Evolutionary conservation across 129 eudicot species (phyloP).

Genomic region (Saussurea involucrata): DNA sequence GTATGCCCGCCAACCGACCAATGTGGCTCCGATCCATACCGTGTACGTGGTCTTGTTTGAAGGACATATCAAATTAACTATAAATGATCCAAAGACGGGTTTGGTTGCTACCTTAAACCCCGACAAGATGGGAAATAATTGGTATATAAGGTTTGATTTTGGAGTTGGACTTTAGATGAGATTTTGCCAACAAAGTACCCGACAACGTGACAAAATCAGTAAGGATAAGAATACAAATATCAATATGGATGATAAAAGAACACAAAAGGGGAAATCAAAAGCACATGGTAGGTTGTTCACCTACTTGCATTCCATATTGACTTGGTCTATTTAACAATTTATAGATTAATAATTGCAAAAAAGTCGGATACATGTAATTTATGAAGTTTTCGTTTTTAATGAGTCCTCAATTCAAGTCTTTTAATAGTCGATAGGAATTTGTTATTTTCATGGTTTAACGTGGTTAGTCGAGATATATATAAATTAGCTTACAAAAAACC

Average conservation of each 20-base stretch:
- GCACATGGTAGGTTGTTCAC: constrained; percentile 22
- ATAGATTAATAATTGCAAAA: no score
- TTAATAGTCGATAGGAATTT: no score
- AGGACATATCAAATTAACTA: neutral
- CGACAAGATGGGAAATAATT: neutral
- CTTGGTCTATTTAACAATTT: no score
- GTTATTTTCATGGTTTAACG: no score
- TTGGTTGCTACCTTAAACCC: neutral
- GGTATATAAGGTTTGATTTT: constrained; percentile 1
- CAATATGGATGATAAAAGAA: constrained; percentile 1
- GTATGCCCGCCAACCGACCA: no score
- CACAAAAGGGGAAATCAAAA: constrained; percentile 15
- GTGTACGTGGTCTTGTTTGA: no score
- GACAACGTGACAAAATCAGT: constrained; percentile 28
- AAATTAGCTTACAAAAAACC: no score
- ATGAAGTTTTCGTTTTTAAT: no score
- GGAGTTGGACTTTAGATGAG: constrained; percentile 20
- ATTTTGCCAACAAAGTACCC: constrained; percentile 19
- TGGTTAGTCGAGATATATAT: no score
- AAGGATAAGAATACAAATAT: neutral
- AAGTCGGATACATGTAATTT: no score
- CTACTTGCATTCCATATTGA: constrained; percentile 18
- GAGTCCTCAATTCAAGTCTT: no score
- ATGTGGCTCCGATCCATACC: no score
- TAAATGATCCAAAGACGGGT: neutral